A percentile compares a stretch with the other conserved stretches of the same genome.
Evolutionary conservation across 2,329 filamentous ascomycete species (phyloP).

Genomic region (Cladophialophora bantiana): DNA sequence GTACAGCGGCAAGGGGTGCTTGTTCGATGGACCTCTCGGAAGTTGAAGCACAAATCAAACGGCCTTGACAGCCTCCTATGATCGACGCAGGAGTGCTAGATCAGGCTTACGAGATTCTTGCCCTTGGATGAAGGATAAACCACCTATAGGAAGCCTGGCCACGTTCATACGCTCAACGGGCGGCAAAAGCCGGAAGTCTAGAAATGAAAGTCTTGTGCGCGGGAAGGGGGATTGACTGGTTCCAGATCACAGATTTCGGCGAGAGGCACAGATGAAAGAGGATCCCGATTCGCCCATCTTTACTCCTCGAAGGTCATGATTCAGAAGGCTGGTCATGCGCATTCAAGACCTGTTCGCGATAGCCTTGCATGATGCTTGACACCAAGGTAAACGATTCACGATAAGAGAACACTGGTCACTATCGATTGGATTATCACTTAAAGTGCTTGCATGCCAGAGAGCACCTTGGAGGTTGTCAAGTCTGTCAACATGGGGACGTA

Average conservation of each 20-base stretch:
- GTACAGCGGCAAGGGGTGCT: conserved; percentile 32
- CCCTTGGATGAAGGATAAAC: conserved; percentile 1
- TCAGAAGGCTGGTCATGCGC: not conserved
- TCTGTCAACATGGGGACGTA: conserved; percentile 12
- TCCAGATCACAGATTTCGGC: conserved; percentile 17
- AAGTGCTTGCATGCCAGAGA: conserved; percentile 35
- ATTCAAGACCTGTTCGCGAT: not conserved
- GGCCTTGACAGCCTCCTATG: not conserved
- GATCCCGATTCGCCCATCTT: conserved; percentile 11
- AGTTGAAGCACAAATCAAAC: conserved; percentile 25
- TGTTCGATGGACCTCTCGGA: conserved; percentile 19
- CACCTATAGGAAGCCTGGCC: conserved; percentile 16
- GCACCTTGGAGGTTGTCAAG: conserved; percentile 16
- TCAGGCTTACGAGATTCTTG: conserved; percentile 18
- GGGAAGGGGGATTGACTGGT: conserved; percentile 25
- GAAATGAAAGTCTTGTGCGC: conserved; percentile 17
- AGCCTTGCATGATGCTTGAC: conserved; percentile 24
- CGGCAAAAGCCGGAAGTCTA: conserved; percentile 26
- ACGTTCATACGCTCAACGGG: conserved; percentile 21
- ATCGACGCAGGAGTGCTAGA: conserved; percentile 19
- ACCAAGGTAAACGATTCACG: conserved; percentile 19
- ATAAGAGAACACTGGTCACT: conserved; percentile 21
- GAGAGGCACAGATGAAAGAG: conserved; percentile 3
- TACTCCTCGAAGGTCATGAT: not conserved
- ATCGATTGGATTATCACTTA: conserved; percentile 25